Evolutionary conservation across 441 rosid species (phyloP).

Genomic region (Adansonia rubrostipa): DNA sequence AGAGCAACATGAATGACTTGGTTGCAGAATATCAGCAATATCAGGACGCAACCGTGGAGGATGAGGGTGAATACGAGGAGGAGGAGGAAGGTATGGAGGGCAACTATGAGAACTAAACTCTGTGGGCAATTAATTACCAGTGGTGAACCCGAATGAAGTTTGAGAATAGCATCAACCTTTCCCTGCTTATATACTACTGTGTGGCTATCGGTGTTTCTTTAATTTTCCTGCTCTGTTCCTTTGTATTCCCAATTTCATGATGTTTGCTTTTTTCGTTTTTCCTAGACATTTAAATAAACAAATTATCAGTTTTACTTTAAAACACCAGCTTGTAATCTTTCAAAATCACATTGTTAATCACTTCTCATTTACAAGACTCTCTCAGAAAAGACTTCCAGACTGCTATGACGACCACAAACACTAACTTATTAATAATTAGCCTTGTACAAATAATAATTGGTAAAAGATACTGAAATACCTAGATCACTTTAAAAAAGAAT

Average conservation of each 20-base stretch:
- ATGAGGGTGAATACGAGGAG: conserved; percentile 55
- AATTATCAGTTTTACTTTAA: not conserved
- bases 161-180: conserved; percentile 20
- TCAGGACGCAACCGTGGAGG: conserved; percentile 76
- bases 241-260: conserved; percentile 19
- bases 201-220: conserved; percentile 27
- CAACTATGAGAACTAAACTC: conserved; percentile 37
- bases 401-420: not conserved
- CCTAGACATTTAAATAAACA: conserved; percentile 16
- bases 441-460: not conserved
- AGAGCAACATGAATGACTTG: conserved; percentile 81
- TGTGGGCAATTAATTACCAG: not conserved
- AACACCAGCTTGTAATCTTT: not conserved
- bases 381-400: not conserved
- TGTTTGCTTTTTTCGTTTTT: conserved; percentile 19
- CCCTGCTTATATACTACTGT: conserved; percentile 16
- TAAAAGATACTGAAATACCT: not conserved
- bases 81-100: conserved; percentile 42
- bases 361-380: not conserved
- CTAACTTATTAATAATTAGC: not conserved
- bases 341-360: not conserved
- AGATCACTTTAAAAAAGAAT: not conserved
- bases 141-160: conserved; percentile 10
- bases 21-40: conserved; percentile 81
- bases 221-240: conserved; percentile 21